Base-by-base conservation (phyloP, 768 basidiomycete species). In the Hypholoma fasciculare region DNA sequence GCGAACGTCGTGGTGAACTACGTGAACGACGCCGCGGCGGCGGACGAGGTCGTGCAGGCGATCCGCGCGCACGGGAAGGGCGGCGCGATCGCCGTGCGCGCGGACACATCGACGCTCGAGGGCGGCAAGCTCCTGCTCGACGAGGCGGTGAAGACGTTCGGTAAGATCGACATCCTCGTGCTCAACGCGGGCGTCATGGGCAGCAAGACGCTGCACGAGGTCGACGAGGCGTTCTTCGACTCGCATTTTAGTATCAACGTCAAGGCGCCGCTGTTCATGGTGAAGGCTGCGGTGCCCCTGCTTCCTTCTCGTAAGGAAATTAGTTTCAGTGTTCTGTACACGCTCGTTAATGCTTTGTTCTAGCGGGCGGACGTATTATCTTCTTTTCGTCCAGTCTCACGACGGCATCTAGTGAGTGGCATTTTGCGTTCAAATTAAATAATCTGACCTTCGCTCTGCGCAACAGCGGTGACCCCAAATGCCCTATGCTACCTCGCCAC, bases 1-100 rank as follows among this genome's bases (percentile, higher is more conserved):
- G 84, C 84, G 2, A 76, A 75, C 59, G 83, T 86, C 51, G 76
- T 85, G 23, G 77, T 87, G 26, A 85, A 86, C 75, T 84, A 84
- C 64, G 73, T 77, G 52, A 73, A 64, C 51, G 74, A 76, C 55
- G 64, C 67, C 20, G 61, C 65, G 2, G 74, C 76, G 11, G 84
- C 83, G 3, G 74, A 75, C 3, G 75, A 75, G 20, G 78, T 83
- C 58, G 80, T 82, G n/a, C 67, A 73, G 38, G 64, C 69, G 9
- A 82, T 85, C 67, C 78, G 79, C 48, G 58, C 72, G 3, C 77
- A 79, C 55, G 69, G 74, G 16, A 71, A 76, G 49, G 78, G 78
- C 19, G 74, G 74, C 4, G 82, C 84, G 7, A 71, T 84, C 36
- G 75, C 81, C 16, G 72, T 85, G 59, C 71, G 82, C 63, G 82